These are phyloP conservation scores for Actinomortierella wolfii DNA, from an alignment of 371 early-diverging fungal genomes.

Conservation along the genomic window DNA sequence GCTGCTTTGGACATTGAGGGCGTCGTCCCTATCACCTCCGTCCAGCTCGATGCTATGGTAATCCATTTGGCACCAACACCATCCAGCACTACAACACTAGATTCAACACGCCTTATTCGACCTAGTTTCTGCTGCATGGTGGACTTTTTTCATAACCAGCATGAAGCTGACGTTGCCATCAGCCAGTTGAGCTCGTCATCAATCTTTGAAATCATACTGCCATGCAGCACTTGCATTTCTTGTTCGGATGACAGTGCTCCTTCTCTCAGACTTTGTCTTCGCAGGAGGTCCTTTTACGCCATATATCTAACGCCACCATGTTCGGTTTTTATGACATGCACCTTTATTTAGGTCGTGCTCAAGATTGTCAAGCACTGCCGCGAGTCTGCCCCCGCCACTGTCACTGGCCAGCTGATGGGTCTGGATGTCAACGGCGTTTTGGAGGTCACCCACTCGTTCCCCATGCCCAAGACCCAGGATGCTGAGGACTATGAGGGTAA, in stretches of 20 bases:
- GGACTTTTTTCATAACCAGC: too few species aligned
- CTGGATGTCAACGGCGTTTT: slow-evolving; percentile 83
- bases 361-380: slow-evolving; percentile 97
- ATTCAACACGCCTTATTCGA: slow-evolving; percentile 1
- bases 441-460: slow-evolving; percentile 91
- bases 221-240: too few species aligned
- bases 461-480: slow-evolving; percentile 71
- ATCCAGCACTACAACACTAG: background rate
- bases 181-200: too few species aligned
- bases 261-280: background rate
- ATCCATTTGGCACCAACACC: background rate
- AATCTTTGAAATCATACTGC: too few species aligned
- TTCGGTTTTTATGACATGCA: background rate
- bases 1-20: slow-evolving; percentile 53
- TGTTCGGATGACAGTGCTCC: background rate
- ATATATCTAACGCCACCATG: too few species aligned
- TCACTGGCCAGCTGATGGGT: slow-evolving; percentile 91
- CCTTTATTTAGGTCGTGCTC: slow-evolving; percentile 70
- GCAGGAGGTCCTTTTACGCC: background rate
- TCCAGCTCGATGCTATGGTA: slow-evolving; percentile 69
- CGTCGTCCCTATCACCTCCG: slow-evolving; percentile 48
- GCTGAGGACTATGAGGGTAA: slow-evolving; percentile 47
- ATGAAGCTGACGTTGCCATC: too few species aligned
- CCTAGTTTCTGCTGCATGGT: background rate
- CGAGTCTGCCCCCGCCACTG: slow-evolving; percentile 77